Conservation (phyloP, 108 stramenopile species). For the Skeletonema menzelii region DNA sequence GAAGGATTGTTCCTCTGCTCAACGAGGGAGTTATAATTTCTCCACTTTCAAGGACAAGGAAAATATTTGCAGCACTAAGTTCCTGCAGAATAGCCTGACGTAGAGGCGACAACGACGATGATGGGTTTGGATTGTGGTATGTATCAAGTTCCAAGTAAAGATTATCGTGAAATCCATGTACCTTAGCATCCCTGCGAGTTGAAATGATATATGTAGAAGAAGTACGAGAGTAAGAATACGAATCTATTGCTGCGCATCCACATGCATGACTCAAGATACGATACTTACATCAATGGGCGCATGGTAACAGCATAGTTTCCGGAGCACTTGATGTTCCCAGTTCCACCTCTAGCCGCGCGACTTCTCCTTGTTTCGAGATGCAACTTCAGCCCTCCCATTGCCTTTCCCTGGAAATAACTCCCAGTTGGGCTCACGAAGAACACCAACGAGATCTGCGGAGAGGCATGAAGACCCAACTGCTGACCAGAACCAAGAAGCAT, state of each 20-base stretch:
- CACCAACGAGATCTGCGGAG: slow-evolving; percentile 63
- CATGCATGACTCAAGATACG: not conserved
- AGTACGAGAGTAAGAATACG: no score
- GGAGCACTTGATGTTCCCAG: slow-evolving; percentile 71
- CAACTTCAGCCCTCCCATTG: slow-evolving; percentile 64
- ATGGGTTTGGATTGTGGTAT: slow-evolving; percentile 49
- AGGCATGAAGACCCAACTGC: slow-evolving; percentile 75
- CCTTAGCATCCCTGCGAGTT: slow-evolving; percentile 60
- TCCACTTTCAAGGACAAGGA: slow-evolving; percentile 77
- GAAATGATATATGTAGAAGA: not conserved
- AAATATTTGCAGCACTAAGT: slow-evolving; percentile 82
- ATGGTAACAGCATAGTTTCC: slow-evolving; percentile 83
- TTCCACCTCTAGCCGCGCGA: slow-evolving; percentile 76
- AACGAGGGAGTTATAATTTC: slow-evolving; percentile 83
- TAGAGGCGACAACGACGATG: slow-evolving; percentile 11
- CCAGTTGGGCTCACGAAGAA: slow-evolving; percentile 85
- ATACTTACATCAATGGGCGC: slow-evolving; percentile 65
- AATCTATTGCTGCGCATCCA: not conserved
- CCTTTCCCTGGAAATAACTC: slow-evolving; percentile 77
- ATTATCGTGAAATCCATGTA: slow-evolving; percentile 82
- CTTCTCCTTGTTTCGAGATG: slow-evolving; percentile 75
- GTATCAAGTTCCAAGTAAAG: slow-evolving; percentile 84
- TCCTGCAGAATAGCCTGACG: slow-evolving; percentile 71
- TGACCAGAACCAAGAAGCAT: slow-evolving; percentile 59
- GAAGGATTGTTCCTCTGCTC: slow-evolving; percentile 78